Conservation (phyloP, 2,329 filamentous ascomycete species). For the Colletotrichum gigasporum region DNA sequence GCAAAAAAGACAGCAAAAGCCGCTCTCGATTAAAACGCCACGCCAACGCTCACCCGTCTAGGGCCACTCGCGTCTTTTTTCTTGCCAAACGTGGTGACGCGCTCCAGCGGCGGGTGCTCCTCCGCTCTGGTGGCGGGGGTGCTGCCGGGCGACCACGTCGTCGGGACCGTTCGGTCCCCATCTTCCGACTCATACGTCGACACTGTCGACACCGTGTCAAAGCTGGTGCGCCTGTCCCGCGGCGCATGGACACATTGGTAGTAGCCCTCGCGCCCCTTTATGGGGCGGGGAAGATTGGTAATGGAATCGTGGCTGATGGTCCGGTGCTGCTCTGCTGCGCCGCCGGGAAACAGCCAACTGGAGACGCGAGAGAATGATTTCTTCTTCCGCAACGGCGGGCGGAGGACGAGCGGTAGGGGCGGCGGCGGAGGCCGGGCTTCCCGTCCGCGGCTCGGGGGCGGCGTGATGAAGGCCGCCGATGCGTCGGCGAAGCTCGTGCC, state of each 20-base stretch:
- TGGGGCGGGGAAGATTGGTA: constrained; percentile 63
- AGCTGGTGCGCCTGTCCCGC: constrained; percentile 47
- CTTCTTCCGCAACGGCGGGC: constrained; percentile 71
- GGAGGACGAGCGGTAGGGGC: constrained; percentile 66
- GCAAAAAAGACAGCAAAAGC: constrained; percentile 3
- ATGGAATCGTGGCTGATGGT: constrained; percentile 58
- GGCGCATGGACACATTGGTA: constrained; percentile 63
- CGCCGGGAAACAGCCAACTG: constrained; percentile 63
- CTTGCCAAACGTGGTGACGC: constrained; percentile 30
- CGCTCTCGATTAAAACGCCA: constrained; percentile 23
- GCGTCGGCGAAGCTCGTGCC: constrained; percentile 42
- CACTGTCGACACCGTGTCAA: constrained; percentile 56
- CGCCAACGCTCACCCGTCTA: constrained; percentile 23
- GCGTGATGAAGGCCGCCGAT: constrained; percentile 42
- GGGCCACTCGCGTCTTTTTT: constrained; percentile 2
- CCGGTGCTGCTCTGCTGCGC: constrained; percentile 41
- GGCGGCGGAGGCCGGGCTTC: constrained; percentile 58
- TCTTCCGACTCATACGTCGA: constrained; percentile 61
- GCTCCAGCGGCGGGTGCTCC: constrained; percentile 43
- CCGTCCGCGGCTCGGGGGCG: constrained; percentile 36
- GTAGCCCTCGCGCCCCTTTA: constrained; percentile 63
- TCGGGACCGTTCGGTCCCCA: constrained; percentile 55
- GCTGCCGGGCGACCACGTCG: constrained; percentile 59
- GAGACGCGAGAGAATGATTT: constrained; percentile 73
- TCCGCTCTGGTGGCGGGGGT: constrained; percentile 50